Evolutionary conservation across 345 rosid genomes (phyloP).

Genomic region (Isatis tinctoria): DNA sequence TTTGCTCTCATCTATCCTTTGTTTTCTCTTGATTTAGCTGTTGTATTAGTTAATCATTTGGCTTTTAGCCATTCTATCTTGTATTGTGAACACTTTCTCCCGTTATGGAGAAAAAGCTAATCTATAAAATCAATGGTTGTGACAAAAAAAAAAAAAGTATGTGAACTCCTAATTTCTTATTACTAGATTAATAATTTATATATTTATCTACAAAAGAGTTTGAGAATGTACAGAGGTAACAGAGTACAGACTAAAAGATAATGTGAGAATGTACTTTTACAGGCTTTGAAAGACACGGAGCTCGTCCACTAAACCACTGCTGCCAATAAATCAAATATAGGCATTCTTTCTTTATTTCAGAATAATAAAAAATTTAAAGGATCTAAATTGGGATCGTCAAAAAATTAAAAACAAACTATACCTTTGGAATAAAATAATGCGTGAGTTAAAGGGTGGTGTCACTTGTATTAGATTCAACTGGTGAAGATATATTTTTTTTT

Average conservation of each 20-base stretch:
- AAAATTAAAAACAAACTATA: neutral
- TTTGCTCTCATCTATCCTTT: no score
- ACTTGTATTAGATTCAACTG: neutral
- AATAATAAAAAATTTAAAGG: neutral
- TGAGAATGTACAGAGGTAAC: neutral
- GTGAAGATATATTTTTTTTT: neutral
- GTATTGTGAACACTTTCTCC: no score
- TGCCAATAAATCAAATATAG: neutral
- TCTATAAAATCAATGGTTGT: no score
- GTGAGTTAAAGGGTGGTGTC: neutral
- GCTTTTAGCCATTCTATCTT: no score
- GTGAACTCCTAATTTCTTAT: neutral
- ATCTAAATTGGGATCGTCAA: slow-evolving; percentile 8
- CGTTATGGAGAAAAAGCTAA: no score
- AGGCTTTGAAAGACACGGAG: neutral
- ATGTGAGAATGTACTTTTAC: slow-evolving; percentile 17
- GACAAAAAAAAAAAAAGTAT: neutral
- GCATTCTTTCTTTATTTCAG: neutral
- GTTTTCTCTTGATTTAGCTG: no score
- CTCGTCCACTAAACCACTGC: neutral
- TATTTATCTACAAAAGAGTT: neutral
- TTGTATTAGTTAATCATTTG: no score
- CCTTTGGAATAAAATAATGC: neutral
- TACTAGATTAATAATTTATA: neutral
- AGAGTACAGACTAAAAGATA: slow-evolving; percentile 16